These are phyloP conservation scores for Triangularia setosa DNA, from an alignment of 2,329 filamentous ascomycete genomes.

Conservation along the genomic window DNA sequence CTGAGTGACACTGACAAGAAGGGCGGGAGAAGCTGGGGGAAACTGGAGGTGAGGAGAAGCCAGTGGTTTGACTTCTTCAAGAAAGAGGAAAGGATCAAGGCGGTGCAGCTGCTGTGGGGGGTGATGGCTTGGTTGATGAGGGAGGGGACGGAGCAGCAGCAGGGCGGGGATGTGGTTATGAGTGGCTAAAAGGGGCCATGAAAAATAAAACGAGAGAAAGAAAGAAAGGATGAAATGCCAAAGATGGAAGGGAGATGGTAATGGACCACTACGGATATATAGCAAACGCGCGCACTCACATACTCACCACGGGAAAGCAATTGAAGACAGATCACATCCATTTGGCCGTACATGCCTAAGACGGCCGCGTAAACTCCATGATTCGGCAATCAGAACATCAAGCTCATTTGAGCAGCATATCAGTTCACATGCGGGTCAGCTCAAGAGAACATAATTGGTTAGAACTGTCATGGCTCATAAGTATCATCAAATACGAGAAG, in stretches of 20 bases:
- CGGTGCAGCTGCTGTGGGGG: conserved; percentile 55
- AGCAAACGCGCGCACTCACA: no score
- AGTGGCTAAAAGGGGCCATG: conserved; percentile 14
- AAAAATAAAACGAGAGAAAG: no score
- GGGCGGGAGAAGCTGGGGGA: conserved; percentile 44
- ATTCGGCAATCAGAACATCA: no score
- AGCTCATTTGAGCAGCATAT: no score
- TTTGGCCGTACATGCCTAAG: no score
- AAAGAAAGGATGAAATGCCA: no score
- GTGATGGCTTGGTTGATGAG: conserved; percentile 60
- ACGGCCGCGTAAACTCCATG: no score
- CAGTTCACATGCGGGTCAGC: no score
- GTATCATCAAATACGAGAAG: background rate
- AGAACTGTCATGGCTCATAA: background rate
- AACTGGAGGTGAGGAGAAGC: conserved; percentile 54
- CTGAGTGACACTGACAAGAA: conserved; percentile 30
- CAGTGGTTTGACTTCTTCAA: conserved; percentile 60
- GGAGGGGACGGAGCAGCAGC: conserved; percentile 31
- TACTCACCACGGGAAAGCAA: no score
- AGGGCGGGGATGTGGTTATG: conserved; percentile 28
- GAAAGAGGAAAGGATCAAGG: conserved; percentile 50
- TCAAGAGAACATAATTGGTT: no score
- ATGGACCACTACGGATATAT: no score
- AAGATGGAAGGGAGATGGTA: background rate
- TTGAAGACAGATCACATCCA: no score